Evolutionary conservation across 1,284 basidiomycete genomes (phyloP).

Genomic region (Schizopora paradoxa): DNA sequence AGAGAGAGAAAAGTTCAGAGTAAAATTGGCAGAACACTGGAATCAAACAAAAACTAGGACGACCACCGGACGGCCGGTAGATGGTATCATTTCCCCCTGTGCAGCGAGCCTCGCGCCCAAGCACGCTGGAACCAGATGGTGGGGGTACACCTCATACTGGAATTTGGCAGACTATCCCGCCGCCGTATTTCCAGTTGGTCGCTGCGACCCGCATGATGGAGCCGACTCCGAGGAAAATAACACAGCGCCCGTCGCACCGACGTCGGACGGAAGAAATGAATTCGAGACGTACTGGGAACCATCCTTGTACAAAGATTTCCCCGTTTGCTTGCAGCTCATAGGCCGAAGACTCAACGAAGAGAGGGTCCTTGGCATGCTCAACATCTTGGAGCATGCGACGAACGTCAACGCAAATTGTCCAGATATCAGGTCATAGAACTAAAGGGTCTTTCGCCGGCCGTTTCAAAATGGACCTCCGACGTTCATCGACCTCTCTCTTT

Average conservation of each 20-base stretch:
- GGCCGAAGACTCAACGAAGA: conserved; percentile 47
- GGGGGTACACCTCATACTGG: conserved; percentile 51
- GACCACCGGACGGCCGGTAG: conserved; percentile 45
- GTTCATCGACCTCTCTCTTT: too few relatives aligned
- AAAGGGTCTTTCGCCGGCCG: too few relatives aligned
- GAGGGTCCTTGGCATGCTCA: conserved; percentile 40
- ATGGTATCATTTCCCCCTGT: conserved; percentile 50
- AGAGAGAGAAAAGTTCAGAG: conserved; percentile 40
- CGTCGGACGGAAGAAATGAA: not conserved
- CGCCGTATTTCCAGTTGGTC: conserved; percentile 48
- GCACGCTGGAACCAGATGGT: conserved; percentile 46
- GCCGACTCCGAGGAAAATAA: too few relatives aligned
- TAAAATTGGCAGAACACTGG: conserved; percentile 46
- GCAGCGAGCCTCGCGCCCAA: conserved; percentile 46
- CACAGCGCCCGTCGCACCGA: not conserved
- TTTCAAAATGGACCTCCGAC: too few relatives aligned
- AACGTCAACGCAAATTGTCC: too few relatives aligned
- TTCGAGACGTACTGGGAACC: conserved; percentile 36
- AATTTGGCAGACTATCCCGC: conserved; percentile 53
- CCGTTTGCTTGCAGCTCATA: conserved; percentile 43
- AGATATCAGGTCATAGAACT: too few relatives aligned
- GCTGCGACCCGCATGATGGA: conserved; percentile 11
- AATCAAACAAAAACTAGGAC: conserved; percentile 40
- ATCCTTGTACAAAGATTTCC: conserved; percentile 38
- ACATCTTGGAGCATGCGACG: conserved; percentile 41